phyloP scores from a whole-genome alignment of 345 rosid species.

The Citropsis articulata region DNA sequence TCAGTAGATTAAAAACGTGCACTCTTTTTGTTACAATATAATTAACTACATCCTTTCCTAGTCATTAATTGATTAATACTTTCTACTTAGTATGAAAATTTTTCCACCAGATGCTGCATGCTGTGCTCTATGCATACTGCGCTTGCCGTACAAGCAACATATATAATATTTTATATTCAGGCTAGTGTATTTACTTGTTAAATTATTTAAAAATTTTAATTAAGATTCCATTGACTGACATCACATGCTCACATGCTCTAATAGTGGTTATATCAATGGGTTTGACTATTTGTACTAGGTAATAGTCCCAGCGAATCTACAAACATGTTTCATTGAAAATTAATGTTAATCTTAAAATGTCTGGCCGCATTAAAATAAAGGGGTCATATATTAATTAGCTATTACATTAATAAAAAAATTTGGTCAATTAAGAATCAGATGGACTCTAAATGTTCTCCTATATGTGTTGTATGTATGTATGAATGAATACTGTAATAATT shows the following conservation, averaged over 20 bases:
- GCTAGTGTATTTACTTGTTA: not conserved
- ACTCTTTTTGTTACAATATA: not conserved
- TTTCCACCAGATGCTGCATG: not conserved
- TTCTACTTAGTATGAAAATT: not conserved
- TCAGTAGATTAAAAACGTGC: not conserved
- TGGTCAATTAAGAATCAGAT: not conserved
- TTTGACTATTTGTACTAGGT: not conserved
- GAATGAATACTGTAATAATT: not conserved
- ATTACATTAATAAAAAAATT: not conserved
- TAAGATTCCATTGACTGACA: not conserved
- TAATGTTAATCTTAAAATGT: not conserved
- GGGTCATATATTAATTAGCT: not conserved
- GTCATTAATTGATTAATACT: not conserved
- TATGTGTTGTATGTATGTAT: not conserved
- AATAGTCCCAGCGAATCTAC: not conserved
- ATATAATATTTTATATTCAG: not conserved
- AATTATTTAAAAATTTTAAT: no score
- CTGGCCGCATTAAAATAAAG: not conserved
- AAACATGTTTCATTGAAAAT: not conserved
- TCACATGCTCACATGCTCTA: conserved; percentile 6
- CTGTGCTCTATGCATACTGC: not conserved
- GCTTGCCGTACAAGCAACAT: not conserved
- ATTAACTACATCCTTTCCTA: not conserved
- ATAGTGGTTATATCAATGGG: not conserved
- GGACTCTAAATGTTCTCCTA: not conserved